Base-by-base conservation (phyloP, 2,329 filamentous ascomycete species). In the Aaosphaeria pasadenensis region DNA sequence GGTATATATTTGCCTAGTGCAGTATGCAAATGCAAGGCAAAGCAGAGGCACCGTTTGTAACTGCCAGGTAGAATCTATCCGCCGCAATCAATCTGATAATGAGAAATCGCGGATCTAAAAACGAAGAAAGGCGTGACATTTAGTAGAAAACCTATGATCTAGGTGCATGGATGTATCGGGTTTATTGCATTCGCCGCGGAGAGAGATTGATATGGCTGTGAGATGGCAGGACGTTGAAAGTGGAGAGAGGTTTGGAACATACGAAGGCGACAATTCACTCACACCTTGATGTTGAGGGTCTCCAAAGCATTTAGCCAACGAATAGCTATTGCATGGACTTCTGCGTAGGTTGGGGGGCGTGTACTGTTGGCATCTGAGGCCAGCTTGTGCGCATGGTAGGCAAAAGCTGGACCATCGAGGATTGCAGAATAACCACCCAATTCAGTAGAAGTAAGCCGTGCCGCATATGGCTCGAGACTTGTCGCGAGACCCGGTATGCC, bases 321-420 rank as follows among this genome's bases (percentile, higher is more conserved):
- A 39, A 66, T 52, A 24, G 66, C 78, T 13, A 79, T 77, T 5
- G 74, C 65, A 11, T 82, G 85, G 39, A 94, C 76, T 39, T 86
- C 75, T 7, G 73, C 59, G 67, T 91, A 90, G 36, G 71, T 43
- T 29, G 66, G 64, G n/a, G 65, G 49, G 46, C 52, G 54, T 4
- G 53, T 43, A 11, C 50, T 52, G 39, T 53, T 53, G 43, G 48
- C 36, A 68, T 69, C 17, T 67, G 60, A 13, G 50, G 49, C 30
- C 13, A 82, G 46, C 35, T 58, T 63, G 51, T 87, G 83, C 38
- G 91, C 74, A 65, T 89, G 81, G 64, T 92, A 87, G 1, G 89
- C 88, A 29, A 95, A 72, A 2, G 84, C 85, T 4, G 91, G 90
- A 0, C 90, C 91, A 64, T 96, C 91, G 47, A 95, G 82, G 40